A percentile compares a stretch with the other conserved stretches of the same genome.
phyloP scores from a whole-genome alignment of 163 green algal species.

The Coccomyxa subellipsoidea region DNA sequence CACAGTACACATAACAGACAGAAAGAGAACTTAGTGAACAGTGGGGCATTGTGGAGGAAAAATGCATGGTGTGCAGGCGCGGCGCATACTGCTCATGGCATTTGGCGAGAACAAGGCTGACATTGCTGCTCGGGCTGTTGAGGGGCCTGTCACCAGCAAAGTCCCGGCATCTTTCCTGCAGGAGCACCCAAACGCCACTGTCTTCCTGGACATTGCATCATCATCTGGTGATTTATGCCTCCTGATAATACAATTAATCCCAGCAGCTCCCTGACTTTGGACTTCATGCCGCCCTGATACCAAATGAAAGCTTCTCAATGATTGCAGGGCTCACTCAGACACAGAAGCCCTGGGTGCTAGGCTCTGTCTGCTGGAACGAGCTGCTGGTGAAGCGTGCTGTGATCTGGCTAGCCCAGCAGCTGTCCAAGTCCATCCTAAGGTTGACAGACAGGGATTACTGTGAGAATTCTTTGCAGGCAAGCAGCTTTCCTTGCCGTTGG shows the following conservation, averaged over 20 bases:
- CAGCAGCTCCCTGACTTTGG: background rate
- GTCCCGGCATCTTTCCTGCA: slow-evolving; percentile 26
- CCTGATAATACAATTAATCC: background rate
- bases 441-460: slow-evolving; percentile 18
- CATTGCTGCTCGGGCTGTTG: slow-evolving; percentile 13
- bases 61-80: background rate
- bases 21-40: background rate
- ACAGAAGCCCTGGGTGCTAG: background rate
- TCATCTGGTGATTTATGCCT: background rate
- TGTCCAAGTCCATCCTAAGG: background rate
- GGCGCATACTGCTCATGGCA: slow-evolving; percentile 17
- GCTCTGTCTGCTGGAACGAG: slow-evolving; percentile 8
- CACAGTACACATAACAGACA: no score
- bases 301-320: background rate
- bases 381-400: slow-evolving; percentile 18
- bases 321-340: background rate
- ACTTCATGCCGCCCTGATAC: background rate
- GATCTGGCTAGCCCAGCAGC: slow-evolving; percentile 20
- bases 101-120: slow-evolving; percentile 31
- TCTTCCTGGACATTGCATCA: slow-evolving; percentile 16
- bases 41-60: background rate
- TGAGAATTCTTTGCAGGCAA: slow-evolving; percentile 13
- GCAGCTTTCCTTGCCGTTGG: no score
- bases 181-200: slow-evolving; percentile 11
- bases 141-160: slow-evolving; percentile 12